Percentiles rank a stretch among this genome's conserved stretches.
Evolutionary conservation across 2,329 filamentous ascomycete species (phyloP).

Genomic region (Mariannaea sp.): DNA sequence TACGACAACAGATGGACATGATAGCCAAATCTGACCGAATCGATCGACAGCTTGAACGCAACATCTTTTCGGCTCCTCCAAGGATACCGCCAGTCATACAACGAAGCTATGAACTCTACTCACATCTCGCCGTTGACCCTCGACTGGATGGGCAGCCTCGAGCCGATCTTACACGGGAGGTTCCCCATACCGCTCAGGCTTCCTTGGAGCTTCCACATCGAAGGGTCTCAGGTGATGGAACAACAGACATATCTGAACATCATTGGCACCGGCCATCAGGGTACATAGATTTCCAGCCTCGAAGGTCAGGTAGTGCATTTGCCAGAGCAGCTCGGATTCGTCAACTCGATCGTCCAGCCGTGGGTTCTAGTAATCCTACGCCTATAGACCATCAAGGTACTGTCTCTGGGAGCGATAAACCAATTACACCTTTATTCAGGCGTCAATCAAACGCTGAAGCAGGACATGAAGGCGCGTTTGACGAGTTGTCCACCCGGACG

Average conservation of each 20-base stretch:
- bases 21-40: background rate
- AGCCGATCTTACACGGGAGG: too few species aligned
- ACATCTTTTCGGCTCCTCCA: background rate
- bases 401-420: background rate
- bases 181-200: background rate
- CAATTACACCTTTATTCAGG: conserved; percentile 1
- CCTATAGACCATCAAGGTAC: background rate
- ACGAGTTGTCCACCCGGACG: conserved; percentile 10
- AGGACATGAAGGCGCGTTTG: background rate
- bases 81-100: background rate
- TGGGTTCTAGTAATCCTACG: background rate
- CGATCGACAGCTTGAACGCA: background rate
- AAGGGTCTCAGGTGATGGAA: background rate
- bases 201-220: background rate
- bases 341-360: background rate
- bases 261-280: background rate
- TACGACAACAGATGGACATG: conserved; percentile 6
- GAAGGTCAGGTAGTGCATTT: background rate
- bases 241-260: background rate
- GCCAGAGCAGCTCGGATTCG: background rate
- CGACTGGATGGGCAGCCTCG: background rate
- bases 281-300: background rate
- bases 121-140: conserved; percentile 6
- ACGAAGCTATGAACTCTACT: background rate
- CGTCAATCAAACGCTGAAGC: background rate